These are phyloP conservation scores for Aspergillus sp. DNA, from an alignment of 2,329 filamentous ascomycete genomes.

Conservation along the genomic window DNA sequence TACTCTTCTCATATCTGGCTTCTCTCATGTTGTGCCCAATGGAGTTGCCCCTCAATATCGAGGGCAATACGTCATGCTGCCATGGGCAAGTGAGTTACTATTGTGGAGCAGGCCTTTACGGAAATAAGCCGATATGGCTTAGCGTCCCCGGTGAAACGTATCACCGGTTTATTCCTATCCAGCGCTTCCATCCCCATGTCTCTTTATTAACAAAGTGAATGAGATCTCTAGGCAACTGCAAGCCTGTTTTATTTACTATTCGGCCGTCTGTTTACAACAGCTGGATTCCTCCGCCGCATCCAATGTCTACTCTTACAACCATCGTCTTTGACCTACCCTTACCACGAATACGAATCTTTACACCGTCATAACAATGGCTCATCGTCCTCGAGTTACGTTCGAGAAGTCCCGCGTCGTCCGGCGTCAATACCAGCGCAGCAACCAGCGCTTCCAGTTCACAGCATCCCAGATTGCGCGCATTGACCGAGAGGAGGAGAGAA, in stretches of 20 bases:
- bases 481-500: constrained; percentile 48
- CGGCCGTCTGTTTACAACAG: not conserved
- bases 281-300: not conserved
- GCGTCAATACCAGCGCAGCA: constrained; percentile 44
- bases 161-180: not conserved
- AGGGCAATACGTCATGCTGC: not conserved
- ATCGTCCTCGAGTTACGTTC: constrained; percentile 37
- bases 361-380: constrained; percentile 31
- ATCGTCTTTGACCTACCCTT: not conserved
- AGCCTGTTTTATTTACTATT: not conserved
- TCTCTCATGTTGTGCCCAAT: not conserved
- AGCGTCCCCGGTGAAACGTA: not conserved
- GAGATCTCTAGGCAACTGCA: constrained; percentile 11
- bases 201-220: constrained; percentile 10
- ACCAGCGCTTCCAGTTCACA: constrained; percentile 41
- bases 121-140: not conserved
- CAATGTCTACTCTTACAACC: constrained; percentile 12
- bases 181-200: not conserved
- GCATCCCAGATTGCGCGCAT: constrained; percentile 42
- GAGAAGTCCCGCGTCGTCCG: constrained; percentile 46
- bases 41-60: not conserved
- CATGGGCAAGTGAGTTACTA: not conserved
- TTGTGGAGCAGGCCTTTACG: too few species aligned
- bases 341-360: not conserved
- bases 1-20: not conserved